Percentiles rank a stretch among this genome's conserved stretches.
Evolutionary conservation across 2,329 filamentous ascomycete genomes (phyloP).

Genomic region (Atkinsonella hypoxylon): DNA sequence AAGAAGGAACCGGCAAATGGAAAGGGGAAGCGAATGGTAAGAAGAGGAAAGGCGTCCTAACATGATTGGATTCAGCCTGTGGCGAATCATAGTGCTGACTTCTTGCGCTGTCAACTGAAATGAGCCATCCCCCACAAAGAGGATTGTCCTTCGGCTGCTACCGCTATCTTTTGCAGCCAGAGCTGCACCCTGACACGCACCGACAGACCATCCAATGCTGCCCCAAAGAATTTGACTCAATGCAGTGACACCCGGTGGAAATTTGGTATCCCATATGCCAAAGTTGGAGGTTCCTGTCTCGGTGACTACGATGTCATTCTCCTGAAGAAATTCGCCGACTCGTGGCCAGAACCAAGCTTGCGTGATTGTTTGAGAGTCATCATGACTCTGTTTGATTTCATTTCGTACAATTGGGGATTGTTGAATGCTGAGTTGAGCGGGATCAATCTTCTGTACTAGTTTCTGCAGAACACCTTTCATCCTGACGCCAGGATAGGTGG

Average conservation of each 20-base stretch:
- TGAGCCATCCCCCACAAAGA: conserved; percentile 83
- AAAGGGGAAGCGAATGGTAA: background rate
- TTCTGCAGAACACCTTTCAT: conserved; percentile 71
- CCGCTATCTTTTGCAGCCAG: conserved; percentile 58
- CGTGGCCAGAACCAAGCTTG: conserved; percentile 70
- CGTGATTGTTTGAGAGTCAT: conserved; percentile 38
- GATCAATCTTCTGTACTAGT: conserved; percentile 47
- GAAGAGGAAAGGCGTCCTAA: conserved; percentile 26
- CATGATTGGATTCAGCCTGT: conserved; percentile 65
- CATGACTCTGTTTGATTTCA: conserved; percentile 28
- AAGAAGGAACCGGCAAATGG: background rate
- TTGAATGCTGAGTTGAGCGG: conserved; percentile 43
- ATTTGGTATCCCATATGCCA: conserved; percentile 75
- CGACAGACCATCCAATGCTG: conserved; percentile 50
- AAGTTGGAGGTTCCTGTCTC: conserved; percentile 85
- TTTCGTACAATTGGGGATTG: conserved; percentile 43
- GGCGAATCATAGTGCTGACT: conserved; percentile 70
- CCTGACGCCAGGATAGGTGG: conserved; percentile 63
- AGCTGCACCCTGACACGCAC: conserved; percentile 52
- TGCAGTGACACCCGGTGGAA: conserved; percentile 65
- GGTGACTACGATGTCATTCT: conserved; percentile 68
- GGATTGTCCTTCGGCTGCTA: conserved; percentile 53
- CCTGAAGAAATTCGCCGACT: conserved; percentile 58
- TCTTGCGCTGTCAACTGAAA: conserved; percentile 80
- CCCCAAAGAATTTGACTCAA: conserved; percentile 71